These are phyloP conservation scores for Parachaetomium inaequale DNA, from an alignment of 495 filamentous ascomycete species.

Conservation along the genomic window DNA sequence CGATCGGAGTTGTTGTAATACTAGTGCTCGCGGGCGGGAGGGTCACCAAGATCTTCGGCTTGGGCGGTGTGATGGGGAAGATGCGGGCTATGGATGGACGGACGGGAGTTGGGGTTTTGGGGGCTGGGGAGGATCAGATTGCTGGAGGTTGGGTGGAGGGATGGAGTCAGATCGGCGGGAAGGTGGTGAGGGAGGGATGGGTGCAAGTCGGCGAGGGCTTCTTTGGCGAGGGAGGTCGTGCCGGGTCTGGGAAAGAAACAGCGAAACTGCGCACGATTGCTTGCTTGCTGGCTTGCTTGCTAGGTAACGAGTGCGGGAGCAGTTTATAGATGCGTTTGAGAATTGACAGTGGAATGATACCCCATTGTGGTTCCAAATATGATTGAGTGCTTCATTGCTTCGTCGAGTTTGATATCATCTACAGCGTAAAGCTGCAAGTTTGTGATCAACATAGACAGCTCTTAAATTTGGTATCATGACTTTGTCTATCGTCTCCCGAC, in stretches of 20 bases:
- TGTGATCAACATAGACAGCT: too few relatives aligned
- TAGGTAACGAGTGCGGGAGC: background rate
- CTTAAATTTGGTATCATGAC: too few relatives aligned
- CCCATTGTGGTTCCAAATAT: background rate
- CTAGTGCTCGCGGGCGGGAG: background rate
- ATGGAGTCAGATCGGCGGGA: background rate
- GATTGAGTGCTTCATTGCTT: background rate
- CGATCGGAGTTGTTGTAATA: background rate
- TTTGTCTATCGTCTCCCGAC: too few relatives aligned
- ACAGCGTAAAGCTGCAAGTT: too few relatives aligned
- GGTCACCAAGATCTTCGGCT: background rate
- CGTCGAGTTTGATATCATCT: too few relatives aligned
- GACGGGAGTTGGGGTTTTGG: background rate
- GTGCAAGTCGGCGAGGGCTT: background rate
- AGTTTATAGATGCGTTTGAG: background rate
- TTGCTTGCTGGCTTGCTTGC: background rate
- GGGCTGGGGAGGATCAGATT: background rate
- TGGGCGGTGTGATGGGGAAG: too few relatives aligned
- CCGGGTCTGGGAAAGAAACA: background rate
- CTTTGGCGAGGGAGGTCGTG: background rate
- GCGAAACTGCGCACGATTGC: background rate
- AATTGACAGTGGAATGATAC: slow-evolving; percentile 7
- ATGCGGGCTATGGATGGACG: background rate
- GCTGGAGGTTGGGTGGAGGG: background rate
- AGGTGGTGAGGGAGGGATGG: background rate